These are phyloP conservation scores for Lindgomyces ingoldianus DNA, from an alignment of 495 filamentous ascomycete species.

Conservation along the genomic window DNA sequence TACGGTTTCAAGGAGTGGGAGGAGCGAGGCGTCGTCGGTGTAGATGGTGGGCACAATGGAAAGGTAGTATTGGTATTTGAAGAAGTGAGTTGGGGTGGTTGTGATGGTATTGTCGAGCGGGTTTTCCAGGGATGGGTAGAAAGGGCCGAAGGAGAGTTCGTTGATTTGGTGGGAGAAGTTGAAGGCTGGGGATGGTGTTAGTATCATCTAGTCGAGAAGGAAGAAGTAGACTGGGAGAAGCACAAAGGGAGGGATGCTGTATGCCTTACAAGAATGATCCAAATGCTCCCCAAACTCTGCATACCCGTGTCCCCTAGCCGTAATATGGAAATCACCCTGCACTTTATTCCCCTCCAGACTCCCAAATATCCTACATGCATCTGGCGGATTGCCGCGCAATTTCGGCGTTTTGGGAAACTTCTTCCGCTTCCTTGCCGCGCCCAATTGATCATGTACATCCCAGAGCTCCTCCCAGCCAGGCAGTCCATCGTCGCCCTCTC, in stretches of 20 bases:
- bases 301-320: conserved; percentile 92
- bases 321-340: conserved; percentile 98
- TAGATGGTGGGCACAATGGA: conserved; percentile 97
- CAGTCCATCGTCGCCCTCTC: conserved; percentile 47
- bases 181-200: conserved; percentile 61
- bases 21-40: conserved; percentile 57
- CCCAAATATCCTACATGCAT: conserved; percentile 84
- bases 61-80: conserved; percentile 98
- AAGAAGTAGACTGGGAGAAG: conserved; percentile 4
- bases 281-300: conserved; percentile 75
- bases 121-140: conserved; percentile 90
- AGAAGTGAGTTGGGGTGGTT: conserved; percentile 73
- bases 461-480: conserved; percentile 58
- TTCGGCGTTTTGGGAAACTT: conserved; percentile 72
- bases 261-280: conserved; percentile 72
- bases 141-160: conserved; percentile 94
- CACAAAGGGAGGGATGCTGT: background rate
- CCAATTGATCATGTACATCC: conserved; percentile 72
- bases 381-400: conserved; percentile 56
- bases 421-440: conserved; percentile 61
- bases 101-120: conserved; percentile 90
- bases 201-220: background rate
- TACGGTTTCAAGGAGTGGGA: conserved; percentile 40
- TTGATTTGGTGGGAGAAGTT: conserved; percentile 98
- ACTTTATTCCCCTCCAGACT: conserved; percentile 92